Evolutionary conservation across 208 protist genomes (phyloP).

Genomic region (Wallacemonas sp.): DNA sequence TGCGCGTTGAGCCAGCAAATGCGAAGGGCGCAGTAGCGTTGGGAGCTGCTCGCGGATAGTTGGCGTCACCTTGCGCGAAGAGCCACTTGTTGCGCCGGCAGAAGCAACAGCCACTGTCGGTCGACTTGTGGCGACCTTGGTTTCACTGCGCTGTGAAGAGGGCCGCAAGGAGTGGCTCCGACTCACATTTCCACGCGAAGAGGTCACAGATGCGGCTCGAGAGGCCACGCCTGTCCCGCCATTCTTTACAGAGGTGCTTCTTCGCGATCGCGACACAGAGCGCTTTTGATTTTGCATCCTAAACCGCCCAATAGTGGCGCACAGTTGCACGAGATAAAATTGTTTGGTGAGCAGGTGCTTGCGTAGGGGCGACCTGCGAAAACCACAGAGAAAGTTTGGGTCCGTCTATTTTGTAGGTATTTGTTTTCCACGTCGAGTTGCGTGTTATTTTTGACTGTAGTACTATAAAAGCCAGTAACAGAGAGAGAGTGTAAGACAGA

Average conservation of each 20-base stretch:
- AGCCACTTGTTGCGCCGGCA: not conserved
- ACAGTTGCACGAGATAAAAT: too few relatives aligned
- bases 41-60: conserved; percentile 13
- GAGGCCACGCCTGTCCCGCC: not conserved
- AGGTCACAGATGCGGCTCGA: not conserved
- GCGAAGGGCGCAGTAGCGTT: not conserved
- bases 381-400: too few relatives aligned
- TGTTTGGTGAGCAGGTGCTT: too few relatives aligned
- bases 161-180: not conserved
- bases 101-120: not conserved
- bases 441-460: too few relatives aligned
- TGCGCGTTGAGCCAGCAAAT: not conserved
- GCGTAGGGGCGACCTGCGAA: too few relatives aligned
- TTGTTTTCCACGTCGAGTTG: too few relatives aligned
- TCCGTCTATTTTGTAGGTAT: too few relatives aligned
- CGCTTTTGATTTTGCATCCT: conserved; percentile 6
- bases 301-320: not conserved
- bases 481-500: too few relatives aligned
- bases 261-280: not conserved
- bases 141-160: not conserved
- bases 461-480: too few relatives aligned
- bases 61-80: not conserved
- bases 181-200: not conserved
- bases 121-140: not conserved
- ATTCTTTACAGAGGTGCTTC: conserved; percentile 1